phyloP scores from a whole-genome alignment of 1,139 yeast genomes.

The Waltiozyma sp. region DNA sequence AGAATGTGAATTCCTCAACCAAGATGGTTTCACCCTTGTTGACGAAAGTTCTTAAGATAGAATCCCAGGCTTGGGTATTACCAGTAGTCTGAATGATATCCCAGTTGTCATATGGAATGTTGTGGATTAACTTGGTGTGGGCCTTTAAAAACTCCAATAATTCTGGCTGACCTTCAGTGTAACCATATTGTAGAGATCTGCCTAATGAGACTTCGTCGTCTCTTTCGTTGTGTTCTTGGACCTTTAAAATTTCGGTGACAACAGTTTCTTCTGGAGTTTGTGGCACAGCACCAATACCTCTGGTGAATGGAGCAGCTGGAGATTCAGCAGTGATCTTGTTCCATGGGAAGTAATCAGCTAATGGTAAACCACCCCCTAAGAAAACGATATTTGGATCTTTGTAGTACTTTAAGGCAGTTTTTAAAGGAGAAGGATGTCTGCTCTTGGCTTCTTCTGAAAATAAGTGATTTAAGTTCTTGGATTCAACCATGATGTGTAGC shows the following conservation, averaged over 20 bases:
- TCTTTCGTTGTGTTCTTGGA: slow-evolving; percentile 26
- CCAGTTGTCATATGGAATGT: slow-evolving; percentile 58
- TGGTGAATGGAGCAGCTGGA: slow-evolving; percentile 65
- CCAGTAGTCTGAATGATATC: slow-evolving; percentile 52
- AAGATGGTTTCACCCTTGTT: slow-evolving; percentile 67
- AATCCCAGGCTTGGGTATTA: slow-evolving; percentile 85
- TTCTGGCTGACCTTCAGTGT: slow-evolving; percentile 70
- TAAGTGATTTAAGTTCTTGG: slow-evolving; percentile 67
- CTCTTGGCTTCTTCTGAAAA: slow-evolving; percentile 70
- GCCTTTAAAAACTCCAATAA: slow-evolving; percentile 56
- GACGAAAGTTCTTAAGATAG: slow-evolving; percentile 67
- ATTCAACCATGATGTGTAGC: slow-evolving; percentile 18
- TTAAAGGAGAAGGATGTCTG: slow-evolving; percentile 73
- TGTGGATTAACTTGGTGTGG: slow-evolving; percentile 64
- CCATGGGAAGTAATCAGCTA: slow-evolving; percentile 87
- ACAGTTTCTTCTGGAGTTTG: slow-evolving; percentile 35
- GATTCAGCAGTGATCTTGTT: slow-evolving; percentile 58
- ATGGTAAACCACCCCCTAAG: slow-evolving; percentile 92
- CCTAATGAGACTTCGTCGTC: slow-evolving; percentile 61
- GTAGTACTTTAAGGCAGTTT: slow-evolving; percentile 71
- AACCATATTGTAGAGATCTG: slow-evolving; percentile 86
- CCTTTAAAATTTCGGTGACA: slow-evolving; percentile 30
- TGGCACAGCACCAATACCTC: slow-evolving; percentile 65
- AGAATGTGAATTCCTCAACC: slow-evolving; percentile 71
- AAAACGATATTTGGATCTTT: slow-evolving; percentile 69